These are phyloP conservation scores for Pichia sp. DNA, from an alignment of 1,139 yeast genomes.

Conservation along the genomic window DNA sequence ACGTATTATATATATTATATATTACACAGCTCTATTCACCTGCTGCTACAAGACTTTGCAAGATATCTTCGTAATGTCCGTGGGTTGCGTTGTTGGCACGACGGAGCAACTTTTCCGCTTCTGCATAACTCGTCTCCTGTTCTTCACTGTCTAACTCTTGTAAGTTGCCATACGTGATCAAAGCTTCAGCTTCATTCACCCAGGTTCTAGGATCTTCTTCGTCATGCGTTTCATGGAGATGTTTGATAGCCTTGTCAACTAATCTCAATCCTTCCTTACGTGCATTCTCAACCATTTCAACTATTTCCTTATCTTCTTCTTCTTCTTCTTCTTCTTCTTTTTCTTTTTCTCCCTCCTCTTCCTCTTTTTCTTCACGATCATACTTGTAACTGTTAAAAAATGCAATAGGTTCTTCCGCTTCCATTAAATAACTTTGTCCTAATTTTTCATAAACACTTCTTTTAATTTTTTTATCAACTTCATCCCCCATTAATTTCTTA, in stretches of 20 bases:
- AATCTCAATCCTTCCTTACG: conserved; percentile 45
- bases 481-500: conserved; percentile 32
- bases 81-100: conserved; percentile 72
- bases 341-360: conserved; percentile 35
- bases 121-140: conserved; percentile 56
- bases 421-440: conserved; percentile 58
- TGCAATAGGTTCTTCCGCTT: conserved; percentile 56
- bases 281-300: conserved; percentile 31
- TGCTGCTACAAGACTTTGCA: conserved; percentile 35
- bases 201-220: conserved; percentile 74
- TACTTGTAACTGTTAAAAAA: conserved; percentile 52
- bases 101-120: conserved; percentile 57
- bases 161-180: conserved; percentile 71
- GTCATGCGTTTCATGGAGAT: conserved; percentile 53
- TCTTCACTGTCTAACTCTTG: conserved; percentile 56
- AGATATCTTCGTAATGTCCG: conserved; percentile 60
- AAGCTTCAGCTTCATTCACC: conserved; percentile 81
- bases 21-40: no score
- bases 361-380: conserved; percentile 39
- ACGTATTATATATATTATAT: neutral
- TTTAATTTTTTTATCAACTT: conserved; percentile 12
- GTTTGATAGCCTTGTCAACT: conserved; percentile 50
- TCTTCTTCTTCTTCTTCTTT: conserved; percentile 35
- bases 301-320: conserved; percentile 27
- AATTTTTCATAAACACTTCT: conserved; percentile 34